A percentile compares a stretch with the other conserved stretches of the same genome.
Evolutionary conservation across 495 filamentous ascomycete genomes (phyloP).

Genomic region (Annulohypoxylon maeteangense): DNA sequence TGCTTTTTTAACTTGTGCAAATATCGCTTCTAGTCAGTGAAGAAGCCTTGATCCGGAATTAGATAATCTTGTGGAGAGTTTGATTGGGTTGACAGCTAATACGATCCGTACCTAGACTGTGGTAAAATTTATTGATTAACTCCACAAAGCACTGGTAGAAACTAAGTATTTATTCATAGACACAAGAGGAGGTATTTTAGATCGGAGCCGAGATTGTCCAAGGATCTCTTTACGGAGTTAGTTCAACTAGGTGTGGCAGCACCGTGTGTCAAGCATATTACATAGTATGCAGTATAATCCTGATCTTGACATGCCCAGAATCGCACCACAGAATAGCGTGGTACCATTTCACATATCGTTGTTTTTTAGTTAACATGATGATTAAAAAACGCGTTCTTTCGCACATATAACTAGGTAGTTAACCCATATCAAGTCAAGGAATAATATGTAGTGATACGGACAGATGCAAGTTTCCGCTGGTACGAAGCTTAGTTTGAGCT

Average conservation of each 20-base stretch:
- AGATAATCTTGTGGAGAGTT: background rate
- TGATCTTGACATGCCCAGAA: background rate
- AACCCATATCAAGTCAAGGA: background rate
- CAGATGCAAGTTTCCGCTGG: background rate
- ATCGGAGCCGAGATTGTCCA: conserved; percentile 5
- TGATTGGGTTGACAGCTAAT: background rate
- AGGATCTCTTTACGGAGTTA: background rate
- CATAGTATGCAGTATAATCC: conserved; percentile 4
- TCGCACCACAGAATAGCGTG: conserved; percentile 7
- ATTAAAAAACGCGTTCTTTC: background rate
- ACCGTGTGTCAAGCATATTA: conserved; percentile 14
- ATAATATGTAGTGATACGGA: background rate
- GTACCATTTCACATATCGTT: background rate
- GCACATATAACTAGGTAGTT: background rate
- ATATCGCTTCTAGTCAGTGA: background rate
- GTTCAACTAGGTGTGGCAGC: conserved; percentile 2
- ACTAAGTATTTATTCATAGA: background rate
- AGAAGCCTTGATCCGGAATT: background rate
- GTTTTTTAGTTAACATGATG: background rate
- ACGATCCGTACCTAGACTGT: background rate
- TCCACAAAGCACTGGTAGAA: too few species aligned
- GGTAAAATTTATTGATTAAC: too few species aligned
- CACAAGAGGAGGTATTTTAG: background rate
- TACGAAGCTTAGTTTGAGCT: conserved; percentile 18
- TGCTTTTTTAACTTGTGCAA: background rate